Percentiles rank a stretch among this genome's conserved stretches.
phyloP scores from a whole-genome alignment of 2,329 filamentous ascomycete genomes.

The Fusarium sp. region DNA sequence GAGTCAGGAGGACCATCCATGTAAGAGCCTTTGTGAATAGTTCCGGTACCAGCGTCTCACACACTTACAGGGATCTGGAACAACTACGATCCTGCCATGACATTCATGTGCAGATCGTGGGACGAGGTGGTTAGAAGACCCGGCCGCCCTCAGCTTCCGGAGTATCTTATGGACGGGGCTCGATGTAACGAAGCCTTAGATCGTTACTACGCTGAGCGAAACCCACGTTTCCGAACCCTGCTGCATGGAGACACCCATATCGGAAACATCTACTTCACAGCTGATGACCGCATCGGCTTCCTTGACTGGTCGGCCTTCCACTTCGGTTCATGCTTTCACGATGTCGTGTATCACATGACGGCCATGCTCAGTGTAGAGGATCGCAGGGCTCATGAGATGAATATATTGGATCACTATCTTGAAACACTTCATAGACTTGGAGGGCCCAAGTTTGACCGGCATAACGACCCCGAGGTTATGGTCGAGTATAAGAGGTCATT shows the following conservation, averaged over 20 bases:
- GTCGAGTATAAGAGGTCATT: slow-evolving; percentile 41
- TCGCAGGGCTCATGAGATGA: slow-evolving; percentile 53
- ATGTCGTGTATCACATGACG: slow-evolving; percentile 54
- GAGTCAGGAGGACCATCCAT: slow-evolving; percentile 45
- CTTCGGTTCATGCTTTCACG: slow-evolving; percentile 55
- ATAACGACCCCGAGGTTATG: slow-evolving; percentile 36
- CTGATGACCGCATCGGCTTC: slow-evolving; percentile 49
- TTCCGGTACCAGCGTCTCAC: background rate
- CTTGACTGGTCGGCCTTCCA: slow-evolving; percentile 55
- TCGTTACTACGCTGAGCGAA: slow-evolving; percentile 49
- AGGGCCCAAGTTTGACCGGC: slow-evolving; percentile 25
- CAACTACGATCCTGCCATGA: slow-evolving; percentile 51
- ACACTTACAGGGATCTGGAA: slow-evolving; percentile 43
- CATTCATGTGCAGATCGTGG: slow-evolving; percentile 45
- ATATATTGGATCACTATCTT: slow-evolving; percentile 35
- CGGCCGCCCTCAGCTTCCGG: slow-evolving; percentile 48
- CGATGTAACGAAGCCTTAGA: slow-evolving; percentile 50
- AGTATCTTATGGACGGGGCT: slow-evolving; percentile 49
- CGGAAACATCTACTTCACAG: slow-evolving; percentile 55
- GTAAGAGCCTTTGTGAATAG: background rate
- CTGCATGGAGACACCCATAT: slow-evolving; percentile 56
- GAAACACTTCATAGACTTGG: slow-evolving; percentile 20
- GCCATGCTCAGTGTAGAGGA: slow-evolving; percentile 51
- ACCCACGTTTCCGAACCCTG: slow-evolving; percentile 52
- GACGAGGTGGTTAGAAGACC: slow-evolving; percentile 44